phyloP scores from a whole-genome alignment of 768 basidiomycete genomes.

The Naganishia vaughanmartiniae region DNA sequence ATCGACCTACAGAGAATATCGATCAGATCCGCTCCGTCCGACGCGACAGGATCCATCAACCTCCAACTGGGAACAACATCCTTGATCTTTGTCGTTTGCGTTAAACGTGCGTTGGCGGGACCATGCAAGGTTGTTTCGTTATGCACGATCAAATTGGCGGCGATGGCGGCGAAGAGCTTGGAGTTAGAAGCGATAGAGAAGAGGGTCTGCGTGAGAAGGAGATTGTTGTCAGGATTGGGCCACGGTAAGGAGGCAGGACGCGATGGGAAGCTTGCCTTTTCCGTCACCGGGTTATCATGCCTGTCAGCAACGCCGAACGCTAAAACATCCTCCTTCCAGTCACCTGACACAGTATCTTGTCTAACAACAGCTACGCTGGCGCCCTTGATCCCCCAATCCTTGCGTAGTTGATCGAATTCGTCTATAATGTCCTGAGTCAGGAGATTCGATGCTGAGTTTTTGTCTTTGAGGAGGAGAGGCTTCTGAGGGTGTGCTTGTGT shows the following conservation, averaged over 20 bases:
- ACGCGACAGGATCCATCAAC: conserved; percentile 39
- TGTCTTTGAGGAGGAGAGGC: background rate
- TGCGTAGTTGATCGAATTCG: background rate
- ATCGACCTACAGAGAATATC: conserved; percentile 36
- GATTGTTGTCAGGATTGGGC: background rate
- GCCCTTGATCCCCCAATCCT: conserved; percentile 12
- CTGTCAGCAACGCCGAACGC: conserved; percentile 10
- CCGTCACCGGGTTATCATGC: conserved; percentile 5
- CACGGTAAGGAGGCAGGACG: too few species aligned
- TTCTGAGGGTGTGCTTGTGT: background rate
- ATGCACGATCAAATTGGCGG: conserved; percentile 37
- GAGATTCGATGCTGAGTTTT: background rate
- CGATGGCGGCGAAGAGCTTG: conserved; percentile 43
- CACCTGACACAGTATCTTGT: background rate
- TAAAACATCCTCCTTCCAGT: conserved; percentile 19
- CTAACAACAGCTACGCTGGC: conserved; percentile 3
- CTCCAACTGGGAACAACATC: conserved; percentile 42
- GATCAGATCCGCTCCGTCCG: conserved; percentile 36
- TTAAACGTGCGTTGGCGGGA: conserved; percentile 24
- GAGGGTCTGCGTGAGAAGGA: conserved; percentile 33
- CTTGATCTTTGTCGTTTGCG: conserved; percentile 42
- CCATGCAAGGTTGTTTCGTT: background rate
- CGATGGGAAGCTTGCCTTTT: conserved; percentile 18
- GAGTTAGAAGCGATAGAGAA: conserved; percentile 48
- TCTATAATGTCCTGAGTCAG: background rate